Conservation (phyloP, 257 asterid genomes). For the Mentha longifolia region DNA sequence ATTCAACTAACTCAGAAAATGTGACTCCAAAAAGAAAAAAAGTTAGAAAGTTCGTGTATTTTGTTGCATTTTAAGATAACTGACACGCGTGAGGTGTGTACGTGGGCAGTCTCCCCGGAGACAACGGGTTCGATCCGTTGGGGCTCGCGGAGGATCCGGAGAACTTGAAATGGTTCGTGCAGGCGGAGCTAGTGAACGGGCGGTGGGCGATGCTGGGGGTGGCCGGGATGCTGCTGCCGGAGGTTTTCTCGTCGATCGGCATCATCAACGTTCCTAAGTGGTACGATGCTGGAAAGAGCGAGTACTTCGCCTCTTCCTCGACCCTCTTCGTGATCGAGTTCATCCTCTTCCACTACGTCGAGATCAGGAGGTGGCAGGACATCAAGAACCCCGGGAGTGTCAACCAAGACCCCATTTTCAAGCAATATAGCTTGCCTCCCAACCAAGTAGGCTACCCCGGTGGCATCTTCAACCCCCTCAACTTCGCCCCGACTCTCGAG, state of each 20-base stretch:
- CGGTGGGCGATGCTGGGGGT: constrained; percentile 98
- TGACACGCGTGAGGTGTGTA: too few relatives aligned
- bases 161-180: constrained; percentile 77
- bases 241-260: constrained; percentile 67
- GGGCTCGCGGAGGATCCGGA: constrained; percentile 91
- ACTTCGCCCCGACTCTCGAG: constrained; percentile 70
- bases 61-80: too few relatives aligned
- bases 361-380: constrained; percentile 98
- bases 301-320: constrained; percentile 86
- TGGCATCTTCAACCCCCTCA: constrained; percentile 87
- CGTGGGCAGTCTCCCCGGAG: constrained; percentile 68
- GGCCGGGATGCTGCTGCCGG: constrained; percentile 88
- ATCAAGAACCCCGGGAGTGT: constrained; percentile 94
- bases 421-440: constrained; percentile 81
- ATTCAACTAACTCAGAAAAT: not conserved
- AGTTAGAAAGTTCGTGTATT: too few relatives aligned
- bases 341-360: constrained; percentile 93
- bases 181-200: constrained; percentile 90
- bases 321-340: constrained; percentile 90
- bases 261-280: constrained; percentile 79
- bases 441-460: constrained; percentile 89
- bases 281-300: constrained; percentile 84
- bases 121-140: constrained; percentile 89
- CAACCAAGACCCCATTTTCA: constrained; percentile 93
- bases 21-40: too few relatives aligned